These are phyloP conservation scores for Paramecium sonneborni DNA, from an alignment of 73 alveolate genomes.

Conservation along the genomic window DNA sequence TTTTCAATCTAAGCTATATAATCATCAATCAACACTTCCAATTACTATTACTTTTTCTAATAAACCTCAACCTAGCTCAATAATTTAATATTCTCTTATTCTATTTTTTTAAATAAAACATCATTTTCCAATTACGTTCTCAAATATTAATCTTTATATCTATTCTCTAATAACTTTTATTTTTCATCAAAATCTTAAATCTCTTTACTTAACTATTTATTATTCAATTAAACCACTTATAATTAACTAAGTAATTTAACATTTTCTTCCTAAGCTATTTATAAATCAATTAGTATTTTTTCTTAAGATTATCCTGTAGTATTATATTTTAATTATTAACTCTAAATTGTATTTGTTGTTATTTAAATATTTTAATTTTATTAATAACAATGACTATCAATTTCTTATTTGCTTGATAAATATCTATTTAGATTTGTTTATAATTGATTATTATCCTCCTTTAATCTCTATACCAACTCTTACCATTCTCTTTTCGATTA, in stretches of 20 bases:
- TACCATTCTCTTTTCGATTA: background rate
- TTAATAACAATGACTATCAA: background rate
- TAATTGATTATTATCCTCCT: background rate
- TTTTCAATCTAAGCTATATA: background rate
- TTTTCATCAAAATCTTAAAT: background rate
- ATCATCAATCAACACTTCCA: background rate
- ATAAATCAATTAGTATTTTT: background rate
- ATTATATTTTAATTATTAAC: background rate
- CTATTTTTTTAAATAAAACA: background rate
- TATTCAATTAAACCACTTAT: background rate
- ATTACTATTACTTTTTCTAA: background rate
- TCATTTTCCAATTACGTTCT: background rate
- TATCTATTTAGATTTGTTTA: background rate
- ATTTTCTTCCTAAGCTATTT: background rate
- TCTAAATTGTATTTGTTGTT: background rate
- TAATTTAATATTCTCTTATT: background rate
- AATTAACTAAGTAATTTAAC: background rate
- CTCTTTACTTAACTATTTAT: background rate
- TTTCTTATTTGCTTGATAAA: background rate
- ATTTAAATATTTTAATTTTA: background rate
- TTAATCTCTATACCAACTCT: background rate
- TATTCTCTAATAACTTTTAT: background rate
- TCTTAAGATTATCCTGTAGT: background rate
- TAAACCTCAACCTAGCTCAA: background rate
- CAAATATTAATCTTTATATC: background rate